Conservation (phyloP, 345 rosid genomes). For the Camelina laxa region DNA sequence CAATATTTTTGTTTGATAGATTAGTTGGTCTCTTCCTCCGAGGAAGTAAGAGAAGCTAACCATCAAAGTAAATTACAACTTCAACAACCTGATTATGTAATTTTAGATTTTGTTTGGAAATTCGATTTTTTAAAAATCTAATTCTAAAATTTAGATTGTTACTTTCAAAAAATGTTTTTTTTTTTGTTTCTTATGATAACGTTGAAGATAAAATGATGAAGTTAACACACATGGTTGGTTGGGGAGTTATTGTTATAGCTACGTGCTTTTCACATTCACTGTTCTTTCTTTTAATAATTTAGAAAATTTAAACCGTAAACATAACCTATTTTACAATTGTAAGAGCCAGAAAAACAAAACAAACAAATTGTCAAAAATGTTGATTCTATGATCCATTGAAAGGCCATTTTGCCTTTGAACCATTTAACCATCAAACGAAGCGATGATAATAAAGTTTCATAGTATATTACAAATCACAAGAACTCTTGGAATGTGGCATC, state of each 20-base stretch:
- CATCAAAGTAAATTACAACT: neutral
- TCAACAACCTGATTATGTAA: neutral
- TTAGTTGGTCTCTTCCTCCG: neutral
- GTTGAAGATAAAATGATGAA: slow-evolving; percentile 11
- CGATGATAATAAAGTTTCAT: neutral
- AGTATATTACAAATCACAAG: neutral
- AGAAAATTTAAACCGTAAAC: neutral
- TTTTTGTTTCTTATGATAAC: neutral
- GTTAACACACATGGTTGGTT: slow-evolving; percentile 11
- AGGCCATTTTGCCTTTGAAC: neutral
- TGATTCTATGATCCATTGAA: slow-evolving; percentile 17
- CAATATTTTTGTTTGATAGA: neutral
- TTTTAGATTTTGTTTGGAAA: neutral
- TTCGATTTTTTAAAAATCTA: neutral
- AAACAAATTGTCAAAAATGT: neutral
- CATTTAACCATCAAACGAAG: neutral
- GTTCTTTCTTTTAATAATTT: neutral
- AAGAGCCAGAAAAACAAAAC: neutral
- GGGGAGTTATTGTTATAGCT: slow-evolving; percentile 19
- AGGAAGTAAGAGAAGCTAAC: neutral
- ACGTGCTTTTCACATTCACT: slow-evolving; percentile 20
- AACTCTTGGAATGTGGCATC: slow-evolving; percentile 6
- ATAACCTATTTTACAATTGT: neutral
- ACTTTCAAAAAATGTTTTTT: neutral
- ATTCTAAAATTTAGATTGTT: too few relatives aligned